Percentiles rank a stretch among this genome's conserved stretches.
Conservation (phyloP, 148 eudicot genomes). For the Rhododendron vialii region DNA sequence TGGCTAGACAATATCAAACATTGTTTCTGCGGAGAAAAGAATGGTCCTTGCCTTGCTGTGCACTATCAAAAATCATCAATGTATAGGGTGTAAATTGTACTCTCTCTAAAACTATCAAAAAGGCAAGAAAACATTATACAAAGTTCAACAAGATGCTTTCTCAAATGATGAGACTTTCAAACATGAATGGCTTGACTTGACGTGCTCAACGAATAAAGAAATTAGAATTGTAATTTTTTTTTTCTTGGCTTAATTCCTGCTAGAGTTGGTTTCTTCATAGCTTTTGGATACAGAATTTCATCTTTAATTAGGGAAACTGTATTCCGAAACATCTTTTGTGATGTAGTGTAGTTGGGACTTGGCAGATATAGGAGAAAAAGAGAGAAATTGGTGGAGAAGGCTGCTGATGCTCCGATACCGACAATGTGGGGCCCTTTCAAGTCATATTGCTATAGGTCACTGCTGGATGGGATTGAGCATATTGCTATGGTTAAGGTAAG, state of each 20-base stretch:
- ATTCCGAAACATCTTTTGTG: background rate
- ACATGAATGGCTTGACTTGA: background rate
- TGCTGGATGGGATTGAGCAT: conserved; percentile 84
- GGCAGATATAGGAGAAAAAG: conserved; percentile 81
- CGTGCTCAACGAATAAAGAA: background rate
- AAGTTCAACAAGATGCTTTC: background rate
- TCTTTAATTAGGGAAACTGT: background rate
- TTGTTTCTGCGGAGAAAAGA: background rate
- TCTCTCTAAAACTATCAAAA: background rate
- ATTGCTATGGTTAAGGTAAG: conserved; percentile 92
- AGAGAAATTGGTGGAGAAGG: conserved; percentile 55
- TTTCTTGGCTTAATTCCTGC: background rate
- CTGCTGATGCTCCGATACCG: conserved; percentile 75
- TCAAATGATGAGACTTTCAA: background rate
- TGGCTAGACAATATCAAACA: background rate
- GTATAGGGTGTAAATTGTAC: background rate
- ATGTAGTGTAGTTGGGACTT: too few species aligned
- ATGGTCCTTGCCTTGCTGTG: background rate
- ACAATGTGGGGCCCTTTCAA: conserved; percentile 86
- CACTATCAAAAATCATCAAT: background rate
- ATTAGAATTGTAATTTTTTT: background rate
- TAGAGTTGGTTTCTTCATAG: background rate
- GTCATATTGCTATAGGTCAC: conserved; percentile 69
- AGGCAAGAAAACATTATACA: background rate
- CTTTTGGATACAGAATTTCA: background rate